These are phyloP conservation scores for Melanomma pulvis-pyrius DNA, from an alignment of 495 filamentous ascomycete genomes.

Conservation along the genomic window DNA sequence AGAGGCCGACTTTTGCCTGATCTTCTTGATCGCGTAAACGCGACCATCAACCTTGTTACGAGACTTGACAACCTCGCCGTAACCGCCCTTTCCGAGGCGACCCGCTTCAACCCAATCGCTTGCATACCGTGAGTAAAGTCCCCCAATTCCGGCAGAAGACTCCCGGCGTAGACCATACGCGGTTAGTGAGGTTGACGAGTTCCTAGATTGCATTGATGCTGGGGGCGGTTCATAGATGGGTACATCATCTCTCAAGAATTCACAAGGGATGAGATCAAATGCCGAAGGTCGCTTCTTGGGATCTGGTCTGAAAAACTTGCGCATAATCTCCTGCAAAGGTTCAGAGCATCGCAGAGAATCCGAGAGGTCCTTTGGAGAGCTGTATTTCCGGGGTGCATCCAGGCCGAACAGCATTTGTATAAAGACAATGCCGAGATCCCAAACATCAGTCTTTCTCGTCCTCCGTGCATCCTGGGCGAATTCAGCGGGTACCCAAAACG, in stretches of 20 bases:
- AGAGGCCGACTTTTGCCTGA: constrained; percentile 76
- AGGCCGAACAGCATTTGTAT: constrained; percentile 94
- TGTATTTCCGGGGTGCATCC: constrained; percentile 72
- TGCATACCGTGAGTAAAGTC: constrained; percentile 69
- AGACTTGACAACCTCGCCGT: constrained; percentile 96
- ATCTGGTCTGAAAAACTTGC: constrained; percentile 79
- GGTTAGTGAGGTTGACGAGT: constrained; percentile 31
- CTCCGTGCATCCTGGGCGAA: constrained; percentile 61
- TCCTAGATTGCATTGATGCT: constrained; percentile 26
- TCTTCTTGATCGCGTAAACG: constrained; percentile 96
- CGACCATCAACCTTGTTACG: constrained; percentile 90
- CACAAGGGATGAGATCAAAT: constrained; percentile 85
- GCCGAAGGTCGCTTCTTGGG: constrained; percentile 82
- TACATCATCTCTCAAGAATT: constrained; percentile 75
- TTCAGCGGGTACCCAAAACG: constrained; percentile 84
- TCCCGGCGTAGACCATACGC: constrained; percentile 22
- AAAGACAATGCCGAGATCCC: constrained; percentile 88
- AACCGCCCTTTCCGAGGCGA: constrained; percentile 87
- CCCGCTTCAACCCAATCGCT: constrained; percentile 90
- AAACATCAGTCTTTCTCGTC: constrained; percentile 86
- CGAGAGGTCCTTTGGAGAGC: constrained; percentile 71
- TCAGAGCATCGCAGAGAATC: constrained; percentile 67
- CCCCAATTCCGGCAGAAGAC: constrained; percentile 28
- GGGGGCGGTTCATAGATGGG: constrained; percentile 48
- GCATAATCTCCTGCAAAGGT: constrained; percentile 75